These are phyloP conservation scores for Zygosaccharomyces pseudorouxii DNA, from an alignment of 805 yeast species.

Conservation along the genomic window DNA sequence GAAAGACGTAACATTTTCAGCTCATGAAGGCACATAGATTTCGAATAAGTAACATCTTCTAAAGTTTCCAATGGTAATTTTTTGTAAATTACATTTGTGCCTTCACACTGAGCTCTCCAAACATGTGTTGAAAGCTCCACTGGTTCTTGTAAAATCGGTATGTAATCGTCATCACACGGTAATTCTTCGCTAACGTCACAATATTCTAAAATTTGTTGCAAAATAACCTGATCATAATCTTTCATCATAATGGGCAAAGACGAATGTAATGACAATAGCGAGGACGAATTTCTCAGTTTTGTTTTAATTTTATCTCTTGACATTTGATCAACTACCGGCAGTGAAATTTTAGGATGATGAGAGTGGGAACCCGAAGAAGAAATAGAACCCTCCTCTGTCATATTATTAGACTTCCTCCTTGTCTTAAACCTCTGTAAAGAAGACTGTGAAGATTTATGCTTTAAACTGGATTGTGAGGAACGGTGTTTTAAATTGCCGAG, in stretches of 20 bases:
- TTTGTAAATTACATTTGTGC: constrained; percentile 21
- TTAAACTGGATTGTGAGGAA: constrained; percentile 24
- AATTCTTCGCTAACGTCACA: constrained; percentile 24
- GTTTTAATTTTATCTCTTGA: constrained; percentile 52
- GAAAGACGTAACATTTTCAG: constrained; percentile 22
- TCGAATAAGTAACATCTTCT: constrained; percentile 17
- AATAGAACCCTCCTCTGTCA: constrained; percentile 13
- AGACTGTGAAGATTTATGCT: constrained; percentile 34
- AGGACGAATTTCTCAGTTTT: constrained; percentile 44
- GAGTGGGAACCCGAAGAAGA: constrained; percentile 11
- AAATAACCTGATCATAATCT: constrained; percentile 27
- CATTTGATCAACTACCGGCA: constrained; percentile 54
- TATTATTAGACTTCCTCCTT: constrained; percentile 27
- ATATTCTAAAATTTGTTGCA: constrained; percentile 23
- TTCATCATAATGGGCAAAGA: constrained; percentile 22
- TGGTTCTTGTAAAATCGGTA: constrained; percentile 12
- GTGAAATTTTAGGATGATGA: constrained; percentile 41
- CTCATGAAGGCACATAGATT: constrained; percentile 27
- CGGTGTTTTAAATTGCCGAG: constrained; percentile 21
- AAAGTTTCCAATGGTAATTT: constrained; percentile 19
- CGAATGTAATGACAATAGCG: constrained; percentile 30
- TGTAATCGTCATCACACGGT: constrained; percentile 15
- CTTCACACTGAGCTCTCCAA: constrained; percentile 20
- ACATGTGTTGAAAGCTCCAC: constrained; percentile 17
- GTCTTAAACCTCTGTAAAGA: constrained; percentile 31